Conservation (phyloP, 179 eudicot species). For the Spergularia azorica region DNA sequence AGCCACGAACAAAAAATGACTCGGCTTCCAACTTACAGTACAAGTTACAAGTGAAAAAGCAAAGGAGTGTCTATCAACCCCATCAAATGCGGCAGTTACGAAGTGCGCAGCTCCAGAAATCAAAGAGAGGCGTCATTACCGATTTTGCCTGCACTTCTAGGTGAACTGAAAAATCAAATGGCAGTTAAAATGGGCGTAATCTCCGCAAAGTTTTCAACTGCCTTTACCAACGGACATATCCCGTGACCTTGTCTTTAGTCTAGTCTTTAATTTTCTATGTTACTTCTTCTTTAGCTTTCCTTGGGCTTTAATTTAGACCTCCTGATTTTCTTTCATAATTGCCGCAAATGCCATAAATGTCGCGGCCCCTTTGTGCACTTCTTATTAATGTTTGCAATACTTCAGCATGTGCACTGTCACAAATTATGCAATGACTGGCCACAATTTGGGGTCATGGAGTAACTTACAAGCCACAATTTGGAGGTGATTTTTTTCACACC, state of each 20-base stretch:
- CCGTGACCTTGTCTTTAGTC: slow-evolving; percentile 18
- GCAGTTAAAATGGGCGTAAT: slow-evolving; percentile 23
- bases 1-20: no score
- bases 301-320: slow-evolving; percentile 4
- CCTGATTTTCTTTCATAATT: background rate
- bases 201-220: slow-evolving; percentile 17
- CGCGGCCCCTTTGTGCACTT: background rate
- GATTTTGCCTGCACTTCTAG: slow-evolving; percentile 7
- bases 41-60: no score
- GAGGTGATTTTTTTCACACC: no score
- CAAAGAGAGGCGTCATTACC: background rate
- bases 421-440: no score
- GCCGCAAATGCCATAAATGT: slow-evolving; percentile 12
- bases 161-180: slow-evolving; percentile 4
- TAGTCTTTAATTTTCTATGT: background rate
- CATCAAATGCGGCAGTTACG: slow-evolving; percentile 9
- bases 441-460: background rate
- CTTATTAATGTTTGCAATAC: background rate
- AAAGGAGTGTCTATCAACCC: no score
- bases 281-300: slow-evolving; percentile 1
- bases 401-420: background rate
- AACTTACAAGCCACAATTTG: background rate
- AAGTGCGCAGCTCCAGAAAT: background rate
- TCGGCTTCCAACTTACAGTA: no score
- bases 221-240: slow-evolving; percentile 16